Base-by-base conservation (phyloP, 1,139 yeast genomes). In the Sugiyamaella xylanicola region DNA sequence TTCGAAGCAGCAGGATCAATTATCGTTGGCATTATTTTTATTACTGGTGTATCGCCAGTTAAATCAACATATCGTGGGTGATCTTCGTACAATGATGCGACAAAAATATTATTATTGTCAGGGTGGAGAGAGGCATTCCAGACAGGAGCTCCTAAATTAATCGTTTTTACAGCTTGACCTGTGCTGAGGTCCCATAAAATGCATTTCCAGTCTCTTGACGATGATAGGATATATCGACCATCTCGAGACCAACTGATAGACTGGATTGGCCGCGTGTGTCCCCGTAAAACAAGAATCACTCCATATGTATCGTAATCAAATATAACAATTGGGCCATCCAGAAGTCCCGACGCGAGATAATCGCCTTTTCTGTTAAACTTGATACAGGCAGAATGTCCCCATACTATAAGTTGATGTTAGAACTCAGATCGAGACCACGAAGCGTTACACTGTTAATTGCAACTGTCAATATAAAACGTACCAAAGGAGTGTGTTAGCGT, bases 151-250 rank as follows among this genome's bases (percentile, higher is more conserved):
- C 84, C 87, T 61, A 87, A 84, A 56, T 76, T 74, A 48, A 80
- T 74, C 11, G 74, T 74, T 58, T 81, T 72, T 16, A 77, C 68
- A 20, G 81, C 76, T 17, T 73, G 69, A 9, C 79, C 76, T 5
- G 72, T 67, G 36, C 72, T 64, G 61, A 92, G 72, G 71, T 90
- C 97, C 97, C 97, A 91, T 42, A 91, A 68, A 54, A 87, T 82
- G 51, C 87, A 81, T 56, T 78, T 79, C 95, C 96, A 91, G 68
- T 93, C 98, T 63, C 92, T 82, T 0, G 95, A 83, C n/a, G 92
- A 77, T 1, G 89, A 79, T 8, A 92, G 73, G 4, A 92, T 65
- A 62, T 81, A 89, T 27, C 89, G 72, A 0, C 96, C 96, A 67
- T 86, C 81, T 0, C 66, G 64, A 0, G 95, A 84, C 98, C 98